Evolutionary conservation across 768 basidiomycete genomes (phyloP).

Genomic region (Pisolithus microcarpus): DNA sequence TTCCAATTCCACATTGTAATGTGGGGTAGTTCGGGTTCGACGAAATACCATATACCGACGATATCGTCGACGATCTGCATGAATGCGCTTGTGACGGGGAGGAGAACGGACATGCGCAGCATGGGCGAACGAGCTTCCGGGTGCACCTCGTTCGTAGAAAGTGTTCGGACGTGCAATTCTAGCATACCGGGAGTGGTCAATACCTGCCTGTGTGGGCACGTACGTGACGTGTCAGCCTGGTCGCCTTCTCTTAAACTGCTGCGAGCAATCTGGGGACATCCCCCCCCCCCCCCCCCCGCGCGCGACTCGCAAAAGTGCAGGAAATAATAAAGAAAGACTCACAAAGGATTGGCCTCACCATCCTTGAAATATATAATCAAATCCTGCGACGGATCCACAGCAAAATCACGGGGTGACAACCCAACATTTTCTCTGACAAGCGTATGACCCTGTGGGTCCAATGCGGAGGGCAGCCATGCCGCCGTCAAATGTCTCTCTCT

Average conservation of each 20-base stretch:
- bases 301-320: too few relatives aligned
- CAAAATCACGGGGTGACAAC: constrained; percentile 45
- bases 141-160: constrained; percentile 37
- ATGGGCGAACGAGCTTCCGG: constrained; percentile 30
- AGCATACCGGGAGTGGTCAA: constrained; percentile 12
- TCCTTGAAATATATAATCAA: constrained; percentile 39
- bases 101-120: constrained; percentile 20
- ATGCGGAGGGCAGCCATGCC: constrained; percentile 16
- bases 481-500: constrained; percentile 21
- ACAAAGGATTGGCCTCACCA: constrained; percentile 13
- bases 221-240: not conserved
- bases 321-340: not conserved
- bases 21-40: constrained; percentile 17
- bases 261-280: too few relatives aligned
- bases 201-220: constrained; percentile 3
- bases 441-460: constrained; percentile 1
- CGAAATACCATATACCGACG: constrained; percentile 40
- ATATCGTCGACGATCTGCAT: constrained; percentile 51
- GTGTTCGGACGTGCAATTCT: constrained; percentile 38
- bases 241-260: too few relatives aligned
- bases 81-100: constrained; percentile 25
- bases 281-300: too few relatives aligned
- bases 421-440: constrained; percentile 31
- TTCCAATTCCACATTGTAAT: constrained; percentile 47
- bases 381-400: constrained; percentile 62